Percentiles rank a stretch among this genome's conserved stretches.
Evolutionary conservation across 805 yeast species (phyloP).

Genomic region (Isabelozyma heimii): DNA sequence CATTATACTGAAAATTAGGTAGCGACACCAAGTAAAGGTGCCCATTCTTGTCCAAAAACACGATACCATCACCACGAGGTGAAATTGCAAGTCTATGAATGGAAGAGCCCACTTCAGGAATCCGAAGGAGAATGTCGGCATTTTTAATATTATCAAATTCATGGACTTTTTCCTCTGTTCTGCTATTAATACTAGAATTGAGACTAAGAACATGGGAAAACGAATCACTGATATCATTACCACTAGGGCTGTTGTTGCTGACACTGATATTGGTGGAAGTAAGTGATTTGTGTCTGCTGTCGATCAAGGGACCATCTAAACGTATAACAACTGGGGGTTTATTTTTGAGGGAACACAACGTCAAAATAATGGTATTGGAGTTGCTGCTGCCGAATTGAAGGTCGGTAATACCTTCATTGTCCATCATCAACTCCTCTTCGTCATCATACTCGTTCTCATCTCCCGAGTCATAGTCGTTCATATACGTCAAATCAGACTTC

Average conservation of each 20-base stretch:
- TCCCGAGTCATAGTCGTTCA: constrained; percentile 3
- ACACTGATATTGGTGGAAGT: constrained; percentile 14
- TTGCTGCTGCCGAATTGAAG: constrained; percentile 49
- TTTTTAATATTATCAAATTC: constrained; percentile 48
- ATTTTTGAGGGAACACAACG: constrained; percentile 35
- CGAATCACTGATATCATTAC: constrained; percentile 4
- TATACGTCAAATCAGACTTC: constrained; percentile 10
- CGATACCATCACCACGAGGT: constrained; percentile 84
- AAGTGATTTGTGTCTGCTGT: constrained; percentile 18
- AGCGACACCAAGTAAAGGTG: constrained; percentile 66
- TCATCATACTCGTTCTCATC: constrained; percentile 11
- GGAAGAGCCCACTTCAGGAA: constrained; percentile 78
- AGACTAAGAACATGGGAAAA: constrained; percentile 8
- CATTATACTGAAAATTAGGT: constrained; percentile 38
- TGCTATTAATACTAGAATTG: constrained; percentile 4
- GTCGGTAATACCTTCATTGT: constrained; percentile 88
- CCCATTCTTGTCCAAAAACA: constrained; percentile 78
- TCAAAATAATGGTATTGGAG: constrained; percentile 35
- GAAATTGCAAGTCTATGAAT: constrained; percentile 74
- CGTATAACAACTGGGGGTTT: constrained; percentile 31
- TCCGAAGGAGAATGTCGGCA: constrained; percentile 41
- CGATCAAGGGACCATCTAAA: constrained; percentile 48
- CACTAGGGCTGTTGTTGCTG: constrained; percentile 17
- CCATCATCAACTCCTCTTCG: constrained; percentile 42
- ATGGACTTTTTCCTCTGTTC: constrained; percentile 5